phyloP scores from a whole-genome alignment of 495 filamentous ascomycete genomes.

The Aspergillus conjunctus region DNA sequence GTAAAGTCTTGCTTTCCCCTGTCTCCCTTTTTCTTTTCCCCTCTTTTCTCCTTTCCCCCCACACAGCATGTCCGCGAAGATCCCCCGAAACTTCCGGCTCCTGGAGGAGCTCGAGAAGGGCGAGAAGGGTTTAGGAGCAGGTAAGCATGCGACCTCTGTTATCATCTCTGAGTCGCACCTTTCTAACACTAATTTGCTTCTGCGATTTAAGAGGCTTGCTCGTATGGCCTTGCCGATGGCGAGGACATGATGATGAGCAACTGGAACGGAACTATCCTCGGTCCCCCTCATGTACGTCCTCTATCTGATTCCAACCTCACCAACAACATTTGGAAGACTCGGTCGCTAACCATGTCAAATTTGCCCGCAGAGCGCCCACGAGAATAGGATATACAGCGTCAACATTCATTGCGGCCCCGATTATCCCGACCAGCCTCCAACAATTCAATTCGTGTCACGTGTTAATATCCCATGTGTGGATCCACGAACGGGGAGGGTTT shows the following conservation, averaged over 20 bases:
- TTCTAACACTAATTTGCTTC: slow-evolving; percentile 16
- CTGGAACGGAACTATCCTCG: slow-evolving; percentile 97
- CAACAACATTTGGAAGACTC: too few species aligned
- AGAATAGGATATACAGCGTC: slow-evolving; percentile 97
- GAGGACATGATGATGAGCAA: slow-evolving; percentile 97
- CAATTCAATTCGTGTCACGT: slow-evolving; percentile 85
- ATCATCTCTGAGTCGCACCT: neutral
- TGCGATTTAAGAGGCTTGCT: slow-evolving; percentile 79
- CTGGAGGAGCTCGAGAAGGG: slow-evolving; percentile 98
- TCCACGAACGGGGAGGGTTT: slow-evolving; percentile 70
- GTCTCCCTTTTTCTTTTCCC: slow-evolving; percentile 7
- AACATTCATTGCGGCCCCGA: slow-evolving; percentile 93
- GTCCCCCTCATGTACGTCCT: slow-evolving; percentile 80
- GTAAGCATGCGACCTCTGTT: slow-evolving; percentile 46
- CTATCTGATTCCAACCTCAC: slow-evolving; percentile 1
- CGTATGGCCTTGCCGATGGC: slow-evolving; percentile 91
- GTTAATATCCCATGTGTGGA: slow-evolving; percentile 96
- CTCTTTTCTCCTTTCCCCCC: neutral
- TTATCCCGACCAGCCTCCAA: slow-evolving; percentile 87
- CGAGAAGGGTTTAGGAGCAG: slow-evolving; percentile 94
- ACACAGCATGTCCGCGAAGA: slow-evolving; percentile 71
- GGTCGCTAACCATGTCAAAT: slow-evolving; percentile 1
- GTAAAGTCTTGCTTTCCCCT: neutral
- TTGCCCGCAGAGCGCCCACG: slow-evolving; percentile 79
- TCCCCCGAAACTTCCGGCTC: slow-evolving; percentile 93